A percentile compares a stretch with the other conserved stretches of the same genome.
Evolutionary conservation across 2,329 filamentous ascomycete genomes (phyloP).

Genomic region (Ophiocordyceps camponoti-leonardi): DNA sequence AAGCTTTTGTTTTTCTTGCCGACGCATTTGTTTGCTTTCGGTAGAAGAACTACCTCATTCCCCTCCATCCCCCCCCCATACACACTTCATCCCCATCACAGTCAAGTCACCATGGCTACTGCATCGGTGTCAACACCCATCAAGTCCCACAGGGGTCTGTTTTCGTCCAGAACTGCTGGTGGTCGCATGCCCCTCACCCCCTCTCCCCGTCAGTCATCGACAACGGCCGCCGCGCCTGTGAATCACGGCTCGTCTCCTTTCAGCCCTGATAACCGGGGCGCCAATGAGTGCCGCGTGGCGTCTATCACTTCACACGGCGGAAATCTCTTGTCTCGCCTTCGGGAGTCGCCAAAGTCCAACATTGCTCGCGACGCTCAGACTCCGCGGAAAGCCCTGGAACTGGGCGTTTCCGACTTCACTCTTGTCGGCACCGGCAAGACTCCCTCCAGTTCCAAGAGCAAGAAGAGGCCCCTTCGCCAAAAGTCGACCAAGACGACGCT

Average conservation of each 20-base stretch:
- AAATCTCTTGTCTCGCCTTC: conserved; percentile 56
- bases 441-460: conserved; percentile 37
- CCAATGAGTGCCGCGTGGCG: conserved; percentile 32
- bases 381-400: conserved; percentile 67
- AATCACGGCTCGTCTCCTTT: conserved; percentile 55
- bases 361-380: conserved; percentile 61
- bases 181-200: conserved; percentile 90
- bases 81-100: conserved; percentile 6
- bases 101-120: conserved; percentile 53
- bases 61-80: conserved; percentile 3
- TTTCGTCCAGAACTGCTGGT: conserved; percentile 82
- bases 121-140: conserved; percentile 72
- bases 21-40: conserved; percentile 32
- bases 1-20: conserved; percentile 16
- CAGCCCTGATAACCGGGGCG: conserved; percentile 47
- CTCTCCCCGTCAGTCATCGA: conserved; percentile 57
- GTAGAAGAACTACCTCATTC: conserved; percentile 10
- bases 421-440: conserved; percentile 72
- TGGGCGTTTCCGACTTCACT: conserved; percentile 84
- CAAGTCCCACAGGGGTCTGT: conserved; percentile 88
- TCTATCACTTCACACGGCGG: conserved; percentile 64
- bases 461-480: conserved; percentile 33
- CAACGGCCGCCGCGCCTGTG: conserved; percentile 27
- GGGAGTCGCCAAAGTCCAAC: conserved; percentile 92
- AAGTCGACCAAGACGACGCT: conserved; percentile 62